Evolutionary conservation across 2,329 filamentous ascomycete species (phyloP), one percentile per base, ranked within the genome.

Genomic region (Fusarium brevicatenulatum): DNA sequence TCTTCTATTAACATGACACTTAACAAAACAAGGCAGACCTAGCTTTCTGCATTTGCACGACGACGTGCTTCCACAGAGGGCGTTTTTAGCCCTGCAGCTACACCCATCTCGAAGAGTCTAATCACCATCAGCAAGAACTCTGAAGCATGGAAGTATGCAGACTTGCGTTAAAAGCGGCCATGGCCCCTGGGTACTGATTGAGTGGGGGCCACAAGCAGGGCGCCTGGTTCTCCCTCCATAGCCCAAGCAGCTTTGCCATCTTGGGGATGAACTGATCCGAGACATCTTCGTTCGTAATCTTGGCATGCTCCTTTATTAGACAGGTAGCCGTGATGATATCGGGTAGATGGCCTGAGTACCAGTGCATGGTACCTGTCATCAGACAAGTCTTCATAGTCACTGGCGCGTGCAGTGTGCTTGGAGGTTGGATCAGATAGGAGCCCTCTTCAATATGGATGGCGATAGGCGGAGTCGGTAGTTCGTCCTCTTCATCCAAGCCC

Each of bases 1-100:
- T 6, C 0, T 4, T 16, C 40, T 7, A n/a, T 10, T 23, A 0
- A 42, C 13, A 16, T 42, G 40, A 11, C n/a, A 42, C n/a, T 42
- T 23, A 0, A n/a, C 1, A 15, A 42, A 42, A 23, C n/a, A 16
- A 42, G 40, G 15, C 7, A 42, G 13, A 7, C 13, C 15, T 7
- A 23, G 15, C n/a, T 42, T 42, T 7, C n/a, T 42, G 5, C 40
- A 42, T 42, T 42, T 16, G n/a, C 40, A 42, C 15, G 3, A 7
- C n/a, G 40, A 23, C 6, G 5, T 42, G 40, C 15, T 10, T 42
- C n/a, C 40, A 10, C 40, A 42, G 15, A 42, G 40, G 4, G 6
- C n/a, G 9, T 43, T 16, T 18, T 11, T 43, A 5, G 40, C n/a
- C n/a, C 16, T 43, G n/a, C n/a, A 43, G 16, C n/a, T 43, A 6